Conservation (phyloP, 768 basidiomycete species). For the Tulasnella sp. region DNA sequence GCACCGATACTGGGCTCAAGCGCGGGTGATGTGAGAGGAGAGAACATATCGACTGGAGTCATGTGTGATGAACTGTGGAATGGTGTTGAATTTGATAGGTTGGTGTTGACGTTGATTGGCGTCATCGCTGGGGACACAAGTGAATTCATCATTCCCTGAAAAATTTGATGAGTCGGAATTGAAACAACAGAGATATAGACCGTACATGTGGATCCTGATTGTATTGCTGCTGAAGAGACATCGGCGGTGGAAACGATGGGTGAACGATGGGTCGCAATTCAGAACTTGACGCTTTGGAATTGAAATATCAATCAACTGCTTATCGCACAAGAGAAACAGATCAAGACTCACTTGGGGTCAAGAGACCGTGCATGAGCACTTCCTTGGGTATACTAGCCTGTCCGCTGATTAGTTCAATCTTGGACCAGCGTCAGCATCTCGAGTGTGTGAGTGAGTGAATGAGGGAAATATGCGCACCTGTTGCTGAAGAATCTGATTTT, state of each 20-base stretch:
- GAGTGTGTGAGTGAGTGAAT: neutral
- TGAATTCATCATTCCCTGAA: neutral
- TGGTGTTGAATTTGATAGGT: neutral
- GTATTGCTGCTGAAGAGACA: slow-evolving; percentile 10
- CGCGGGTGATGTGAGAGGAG: slow-evolving; percentile 30
- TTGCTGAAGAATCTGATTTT: slow-evolving; percentile 80
- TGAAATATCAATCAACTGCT: slow-evolving; percentile 4
- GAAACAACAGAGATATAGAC: neutral
- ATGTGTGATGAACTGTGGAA: slow-evolving; percentile 21
- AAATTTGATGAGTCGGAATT: neutral
- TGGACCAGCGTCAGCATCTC: neutral
- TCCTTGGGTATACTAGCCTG: slow-evolving; percentile 21
- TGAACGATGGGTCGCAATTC: slow-evolving; percentile 34
- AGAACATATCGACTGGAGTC: slow-evolving; percentile 46
- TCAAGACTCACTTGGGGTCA: slow-evolving; percentile 48
- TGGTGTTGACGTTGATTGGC: slow-evolving; percentile 3
- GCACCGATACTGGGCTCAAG: slow-evolving; percentile 22
- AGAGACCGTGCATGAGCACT: slow-evolving; percentile 36
- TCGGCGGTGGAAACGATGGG: slow-evolving; percentile 23
- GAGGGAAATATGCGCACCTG: slow-evolving; percentile 41
- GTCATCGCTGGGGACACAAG: slow-evolving; percentile 13
- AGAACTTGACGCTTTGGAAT: slow-evolving; percentile 37
- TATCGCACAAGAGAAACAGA: slow-evolving; percentile 4
- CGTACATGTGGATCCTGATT: slow-evolving; percentile 4
- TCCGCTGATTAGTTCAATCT: slow-evolving; percentile 60